These are phyloP conservation scores for Xerocomus spinulosus DNA, from an alignment of 768 basidiomycete genomes.

Conservation along the genomic window DNA sequence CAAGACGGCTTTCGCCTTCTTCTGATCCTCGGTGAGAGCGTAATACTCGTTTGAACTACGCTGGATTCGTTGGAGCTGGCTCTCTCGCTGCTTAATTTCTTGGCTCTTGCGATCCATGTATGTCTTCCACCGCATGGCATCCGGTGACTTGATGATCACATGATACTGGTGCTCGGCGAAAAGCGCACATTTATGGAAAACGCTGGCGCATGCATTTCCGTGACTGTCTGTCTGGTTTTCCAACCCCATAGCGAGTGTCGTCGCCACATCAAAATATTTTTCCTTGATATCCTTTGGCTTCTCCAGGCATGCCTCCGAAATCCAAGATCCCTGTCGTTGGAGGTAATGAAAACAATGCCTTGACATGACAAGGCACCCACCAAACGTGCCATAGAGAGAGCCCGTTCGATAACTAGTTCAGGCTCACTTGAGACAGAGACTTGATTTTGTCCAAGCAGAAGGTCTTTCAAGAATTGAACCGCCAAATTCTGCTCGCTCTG, in stretches of 20 bases:
- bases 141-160: conserved; percentile 61
- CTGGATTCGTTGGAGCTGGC: conserved; percentile 27
- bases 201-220: conserved; percentile 41
- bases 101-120: conserved; percentile 69
- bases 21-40: conserved; percentile 35
- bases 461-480: conserved; percentile 60
- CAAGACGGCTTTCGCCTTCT: conserved; percentile 45
- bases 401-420: conserved; percentile 27
- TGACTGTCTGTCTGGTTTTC: conserved; percentile 20
- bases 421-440: conserved; percentile 8
- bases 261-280: conserved; percentile 68
- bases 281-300: conserved; percentile 67
- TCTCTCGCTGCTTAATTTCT: conserved; percentile 57
- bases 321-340: conserved; percentile 77
- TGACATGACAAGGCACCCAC: conserved; percentile 39
- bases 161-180: conserved; percentile 91
- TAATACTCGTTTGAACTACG: conserved; percentile 15
- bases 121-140: conserved; percentile 60
- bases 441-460: conserved; percentile 19
- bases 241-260: conserved; percentile 28
- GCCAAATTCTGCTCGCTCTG: conserved; percentile 83
- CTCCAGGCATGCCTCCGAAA: conserved; percentile 77
- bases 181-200: conserved; percentile 78
- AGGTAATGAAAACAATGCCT: not conserved
- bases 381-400: conserved; percentile 56